These are phyloP conservation scores for Rutstroemia sp. DNA, from an alignment of 2,329 filamentous ascomycete genomes.

Conservation along the genomic window DNA sequence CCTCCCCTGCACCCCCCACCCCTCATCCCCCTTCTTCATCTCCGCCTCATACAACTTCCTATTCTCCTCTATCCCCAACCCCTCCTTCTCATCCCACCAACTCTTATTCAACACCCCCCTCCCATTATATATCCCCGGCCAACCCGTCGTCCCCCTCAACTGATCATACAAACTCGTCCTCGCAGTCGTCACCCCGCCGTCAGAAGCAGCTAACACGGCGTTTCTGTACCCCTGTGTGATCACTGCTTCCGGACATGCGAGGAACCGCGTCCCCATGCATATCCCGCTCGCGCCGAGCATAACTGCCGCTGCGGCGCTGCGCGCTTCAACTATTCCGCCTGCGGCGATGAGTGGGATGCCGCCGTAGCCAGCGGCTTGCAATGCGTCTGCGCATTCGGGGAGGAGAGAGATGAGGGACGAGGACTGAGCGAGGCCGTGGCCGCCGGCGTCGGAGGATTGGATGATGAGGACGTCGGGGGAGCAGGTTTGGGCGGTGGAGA, in stretches of 20 bases:
- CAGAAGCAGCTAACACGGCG: conserved; percentile 37
- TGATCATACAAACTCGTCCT: conserved; percentile 44
- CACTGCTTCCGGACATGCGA: conserved; percentile 39
- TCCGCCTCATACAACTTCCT: conserved; percentile 36
- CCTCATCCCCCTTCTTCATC: conserved; percentile 40
- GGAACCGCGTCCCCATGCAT: conserved; percentile 43
- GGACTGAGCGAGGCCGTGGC: conserved; percentile 29
- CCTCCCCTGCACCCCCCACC: conserved; percentile 44
- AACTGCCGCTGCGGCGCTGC: conserved; percentile 31
- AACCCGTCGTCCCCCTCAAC: conserved; percentile 47
- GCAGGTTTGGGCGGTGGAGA: conserved; percentile 18
- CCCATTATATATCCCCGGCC: conserved; percentile 50
- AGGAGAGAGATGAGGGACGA: conserved; percentile 30
- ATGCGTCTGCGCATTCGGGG: conserved; percentile 29
- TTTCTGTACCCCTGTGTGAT: conserved; percentile 39
- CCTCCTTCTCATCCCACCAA: conserved; percentile 35
- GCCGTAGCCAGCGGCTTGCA: conserved; percentile 18
- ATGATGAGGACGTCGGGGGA: conserved; percentile 31
- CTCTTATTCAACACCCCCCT: conserved; percentile 51
- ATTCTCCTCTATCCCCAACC: conserved; percentile 35
- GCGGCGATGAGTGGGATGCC: conserved; percentile 28
- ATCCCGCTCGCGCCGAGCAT: conserved; percentile 34
- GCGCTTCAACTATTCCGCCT: conserved; percentile 32
- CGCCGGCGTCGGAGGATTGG: conserved; percentile 33
- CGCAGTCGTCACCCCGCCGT: conserved; percentile 44